Conservation (phyloP, 2,329 filamentous ascomycete genomes). For the Leptographium galeiforme region DNA sequence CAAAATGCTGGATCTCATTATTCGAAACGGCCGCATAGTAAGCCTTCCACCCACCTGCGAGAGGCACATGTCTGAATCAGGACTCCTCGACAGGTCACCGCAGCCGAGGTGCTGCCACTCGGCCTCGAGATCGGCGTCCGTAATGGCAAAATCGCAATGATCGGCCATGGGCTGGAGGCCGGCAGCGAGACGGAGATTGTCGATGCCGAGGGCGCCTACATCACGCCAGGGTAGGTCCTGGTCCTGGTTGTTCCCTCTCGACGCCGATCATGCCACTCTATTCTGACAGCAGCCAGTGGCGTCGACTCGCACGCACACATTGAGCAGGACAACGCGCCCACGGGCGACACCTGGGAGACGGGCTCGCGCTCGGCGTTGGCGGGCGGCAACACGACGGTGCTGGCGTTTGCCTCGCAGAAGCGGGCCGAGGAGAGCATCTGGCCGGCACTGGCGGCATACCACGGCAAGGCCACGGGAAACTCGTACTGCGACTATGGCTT, state of each 20-base stretch:
- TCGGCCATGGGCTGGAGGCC: constrained; percentile 24
- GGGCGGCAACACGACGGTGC: constrained; percentile 43
- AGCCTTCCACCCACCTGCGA: not conserved
- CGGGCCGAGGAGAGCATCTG: constrained; percentile 32
- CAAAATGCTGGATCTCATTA: constrained; percentile 10
- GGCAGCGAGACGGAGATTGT: constrained; percentile 22
- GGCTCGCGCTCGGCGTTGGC: constrained; percentile 41
- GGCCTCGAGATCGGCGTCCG: constrained; percentile 33
- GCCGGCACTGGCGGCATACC: constrained; percentile 59
- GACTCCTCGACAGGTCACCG: constrained; percentile 24
- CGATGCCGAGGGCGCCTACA: constrained; percentile 29
- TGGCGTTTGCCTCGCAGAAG: constrained; percentile 42
- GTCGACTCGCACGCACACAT: constrained; percentile 25
- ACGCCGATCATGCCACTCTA: not conserved
- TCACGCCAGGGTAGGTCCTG: constrained; percentile 21
- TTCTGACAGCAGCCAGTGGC: constrained; percentile 13
- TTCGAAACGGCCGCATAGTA: constrained; percentile 15
- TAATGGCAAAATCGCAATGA: constrained; percentile 28
- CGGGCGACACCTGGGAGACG: constrained; percentile 21
- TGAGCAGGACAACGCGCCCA: constrained; percentile 19
- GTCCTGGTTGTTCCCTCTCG: not conserved
- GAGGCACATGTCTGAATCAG: not conserved
- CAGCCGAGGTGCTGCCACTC: constrained; percentile 27
- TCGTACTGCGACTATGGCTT: constrained; percentile 45
- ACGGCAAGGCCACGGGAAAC: constrained; percentile 49